Base-by-base conservation (phyloP, 441 rosid species). In the Adansonia grandidieri region DNA sequence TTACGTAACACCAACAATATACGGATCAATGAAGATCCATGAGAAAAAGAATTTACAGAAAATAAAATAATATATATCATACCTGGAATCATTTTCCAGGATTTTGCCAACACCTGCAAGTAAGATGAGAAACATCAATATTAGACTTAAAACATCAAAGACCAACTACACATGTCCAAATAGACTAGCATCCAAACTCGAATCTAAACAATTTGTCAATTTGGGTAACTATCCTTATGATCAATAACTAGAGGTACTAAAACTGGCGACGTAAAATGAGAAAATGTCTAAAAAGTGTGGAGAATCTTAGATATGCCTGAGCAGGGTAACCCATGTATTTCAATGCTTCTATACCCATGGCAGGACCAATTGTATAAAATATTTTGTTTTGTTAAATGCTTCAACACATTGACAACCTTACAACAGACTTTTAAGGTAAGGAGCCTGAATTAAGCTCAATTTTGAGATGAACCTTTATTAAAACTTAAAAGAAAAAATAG, bases 61-160 rank as follows among this genome's bases (percentile, higher is more conserved):
- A 53, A 19, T 53, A 9, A 64, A 37, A 37, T 37, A 37, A 37
- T 40, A 22, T 69, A 82, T 5, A 63, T 50, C 78, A 61, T 60
- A 89, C 98, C 98, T 83, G 98, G 98, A 88, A 95, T 95, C 98
- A 93, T 92, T 85, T 95, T 93, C 0, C 98, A 93, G 28, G 98
- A 95, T 85, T 93, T 95, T 60, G 97, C 97, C 71, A 95, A 79
- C 73, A 95, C 98, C 96, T 93, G 89, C 61, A 84, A 44, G 57
- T 56, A 78, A 11, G 57, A 81, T 75, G 71, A 78, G 68, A 62
- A 80, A 50, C 14, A n/a, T 50, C 13, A 74, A 64, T 44, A 37
- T 5, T 37, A 37, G 42, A 37, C 42, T 37, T 53, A 15, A 1
- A 53, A 15, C 42, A 17, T 53, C n/a, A 53, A 53, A 53, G 42